A percentile compares a stretch with the other conserved stretches of the same genome.
Conservation (phyloP, 495 filamentous ascomycete genomes). For the Podospora pseudocomata region DNA sequence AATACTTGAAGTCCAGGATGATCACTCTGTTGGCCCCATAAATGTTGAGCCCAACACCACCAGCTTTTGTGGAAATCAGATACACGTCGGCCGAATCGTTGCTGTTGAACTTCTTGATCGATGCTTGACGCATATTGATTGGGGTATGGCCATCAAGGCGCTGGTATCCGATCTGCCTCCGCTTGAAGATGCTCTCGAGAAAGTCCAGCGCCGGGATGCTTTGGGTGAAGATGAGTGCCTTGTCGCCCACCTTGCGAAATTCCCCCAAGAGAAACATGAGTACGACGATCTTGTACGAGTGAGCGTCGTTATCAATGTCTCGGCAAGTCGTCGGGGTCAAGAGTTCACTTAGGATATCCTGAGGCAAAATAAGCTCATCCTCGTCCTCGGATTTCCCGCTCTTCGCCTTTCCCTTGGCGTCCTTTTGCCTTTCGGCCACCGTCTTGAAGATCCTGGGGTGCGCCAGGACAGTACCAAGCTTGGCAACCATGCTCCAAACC, state of each 20-base stretch:
- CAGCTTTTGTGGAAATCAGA: slow-evolving; percentile 78
- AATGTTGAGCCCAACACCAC: slow-evolving; percentile 81
- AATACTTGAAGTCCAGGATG: slow-evolving; percentile 81
- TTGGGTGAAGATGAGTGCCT: slow-evolving; percentile 77
- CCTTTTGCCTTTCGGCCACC: slow-evolving; percentile 33
- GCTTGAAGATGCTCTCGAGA: slow-evolving; percentile 54
- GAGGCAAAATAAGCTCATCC: slow-evolving; percentile 23
- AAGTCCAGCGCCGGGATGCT: slow-evolving; percentile 66
- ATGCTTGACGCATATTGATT: slow-evolving; percentile 52
- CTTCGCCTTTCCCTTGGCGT: background rate
- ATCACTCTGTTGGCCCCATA: slow-evolving; percentile 81
- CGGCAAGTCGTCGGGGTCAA: slow-evolving; percentile 26
- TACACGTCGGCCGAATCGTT: slow-evolving; percentile 49
- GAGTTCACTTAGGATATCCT: slow-evolving; percentile 33
- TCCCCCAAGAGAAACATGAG: slow-evolving; percentile 63
- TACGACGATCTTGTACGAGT: slow-evolving; percentile 65
- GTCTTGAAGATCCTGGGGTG: slow-evolving; percentile 66
- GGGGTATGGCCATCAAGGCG: slow-evolving; percentile 65
- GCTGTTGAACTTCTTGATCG: slow-evolving; percentile 66
- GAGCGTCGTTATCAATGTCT: slow-evolving; percentile 32
- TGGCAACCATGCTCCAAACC: slow-evolving; percentile 37
- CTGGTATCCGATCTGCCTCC: slow-evolving; percentile 39
- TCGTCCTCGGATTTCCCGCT: slow-evolving; percentile 28
- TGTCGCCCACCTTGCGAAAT: slow-evolving; percentile 59
- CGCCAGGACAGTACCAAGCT: slow-evolving; percentile 66